Evolutionary conservation across 352 stramenopile species (phyloP).

Genomic region (Phytophthora constricta): DNA sequence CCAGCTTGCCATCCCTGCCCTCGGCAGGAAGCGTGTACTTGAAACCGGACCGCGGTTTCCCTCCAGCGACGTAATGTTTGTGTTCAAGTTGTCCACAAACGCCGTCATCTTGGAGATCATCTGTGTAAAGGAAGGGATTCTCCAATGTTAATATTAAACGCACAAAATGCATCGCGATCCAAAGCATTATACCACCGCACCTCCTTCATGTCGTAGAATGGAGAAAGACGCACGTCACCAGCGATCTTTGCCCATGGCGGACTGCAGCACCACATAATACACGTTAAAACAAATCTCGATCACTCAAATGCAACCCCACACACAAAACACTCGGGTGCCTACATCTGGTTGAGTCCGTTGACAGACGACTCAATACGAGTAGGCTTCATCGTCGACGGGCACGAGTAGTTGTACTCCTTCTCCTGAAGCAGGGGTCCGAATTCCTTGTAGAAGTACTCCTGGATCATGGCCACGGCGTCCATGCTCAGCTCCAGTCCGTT

Average conservation of each 20-base stretch:
- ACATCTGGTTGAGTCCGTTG: slow-evolving; percentile 89
- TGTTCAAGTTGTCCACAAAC: slow-evolving; percentile 91
- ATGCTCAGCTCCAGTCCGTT: slow-evolving; percentile 91
- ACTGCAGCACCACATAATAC: slow-evolving; percentile 38
- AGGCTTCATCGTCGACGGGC: slow-evolving; percentile 88
- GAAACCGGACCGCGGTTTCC: slow-evolving; percentile 87
- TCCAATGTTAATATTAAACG: no score
- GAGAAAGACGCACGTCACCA: slow-evolving; percentile 90
- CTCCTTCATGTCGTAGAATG: slow-evolving; percentile 93
- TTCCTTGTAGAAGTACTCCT: slow-evolving; percentile 91
- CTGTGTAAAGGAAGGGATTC: no score
- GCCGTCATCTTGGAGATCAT: slow-evolving; percentile 74
- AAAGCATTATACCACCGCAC: slow-evolving; percentile 38
- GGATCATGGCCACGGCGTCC: slow-evolving; percentile 86
- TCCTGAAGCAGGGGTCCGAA: slow-evolving; percentile 87
- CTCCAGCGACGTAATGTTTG: slow-evolving; percentile 81
- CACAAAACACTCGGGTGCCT: slow-evolving; percentile 1
- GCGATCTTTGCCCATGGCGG: slow-evolving; percentile 91
- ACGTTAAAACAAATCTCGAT: not conserved
- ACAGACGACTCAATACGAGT: slow-evolving; percentile 83
- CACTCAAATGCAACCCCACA: not conserved
- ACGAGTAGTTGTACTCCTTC: slow-evolving; percentile 92
- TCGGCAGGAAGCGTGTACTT: slow-evolving; percentile 92
- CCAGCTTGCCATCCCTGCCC: slow-evolving; percentile 80
- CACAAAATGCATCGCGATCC: not conserved